Base-by-base conservation (phyloP, 2,329 filamentous ascomycete species). In the Lecanoromycetidae sp. region DNA sequence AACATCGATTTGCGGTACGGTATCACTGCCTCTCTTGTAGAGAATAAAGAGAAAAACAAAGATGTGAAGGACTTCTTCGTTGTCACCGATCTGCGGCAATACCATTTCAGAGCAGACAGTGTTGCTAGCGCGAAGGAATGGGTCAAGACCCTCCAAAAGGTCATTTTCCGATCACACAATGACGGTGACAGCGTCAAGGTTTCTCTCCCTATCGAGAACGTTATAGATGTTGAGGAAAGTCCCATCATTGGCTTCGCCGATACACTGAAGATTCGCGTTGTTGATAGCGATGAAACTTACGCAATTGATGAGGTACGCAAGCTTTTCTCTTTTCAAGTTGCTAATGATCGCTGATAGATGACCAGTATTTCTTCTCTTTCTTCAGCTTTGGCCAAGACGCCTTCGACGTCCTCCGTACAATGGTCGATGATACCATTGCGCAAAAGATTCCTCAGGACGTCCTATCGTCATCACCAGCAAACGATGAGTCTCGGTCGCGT, bases 111-210 rank as follows among this genome's bases (percentile, higher is more conserved):
- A 58, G 91, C 90, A 30, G 91, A 98, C 61, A 95, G 86, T 60
- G 73, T 77, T 1, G 75, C 80, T 3, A 94, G 85, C 60, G 91
- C 91, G 9, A 91, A 87, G 62, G 91, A 96, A 69, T 98, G 91
- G 91, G 88, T 95, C 37, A 91, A 91, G 64, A 80, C 84, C 44
- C 70, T 98, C 22, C 90, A 95, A 60, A 84, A 91, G 50, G 88
- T 94, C 56, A 95, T 96, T 48, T 96, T 96, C 60, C 77, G 88
- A 42, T 90, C 87, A 9, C 88, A 93, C 65, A 96, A 96, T 59
- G 90, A 95, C 53, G 90, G 91, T 8, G 88, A 95, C 60, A 94
- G 88, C 60, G 86, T 98, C 62, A 96, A 96, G 68, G 93, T 96
- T 46, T 91, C 85, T 1, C 67, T 96, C 23, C 90, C 88, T 0